Conservation (phyloP, 2,329 filamentous ascomycete species). For the Talaromyces albobiverticillius region DNA sequence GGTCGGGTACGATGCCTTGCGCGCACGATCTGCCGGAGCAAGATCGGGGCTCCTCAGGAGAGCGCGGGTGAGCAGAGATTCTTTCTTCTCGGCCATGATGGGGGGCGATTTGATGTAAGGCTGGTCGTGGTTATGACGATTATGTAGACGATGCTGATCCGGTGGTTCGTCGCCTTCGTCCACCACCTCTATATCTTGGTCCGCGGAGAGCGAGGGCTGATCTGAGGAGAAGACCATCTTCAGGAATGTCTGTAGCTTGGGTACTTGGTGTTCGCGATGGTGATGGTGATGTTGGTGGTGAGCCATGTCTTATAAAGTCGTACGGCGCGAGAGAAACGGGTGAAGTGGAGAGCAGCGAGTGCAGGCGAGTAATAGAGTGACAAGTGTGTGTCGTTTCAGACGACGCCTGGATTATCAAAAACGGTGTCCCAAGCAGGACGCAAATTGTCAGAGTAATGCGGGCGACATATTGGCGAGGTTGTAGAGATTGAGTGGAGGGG, state of each 20-base stretch:
- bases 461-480: conserved; percentile 15
- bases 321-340: background rate
- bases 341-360: background rate
- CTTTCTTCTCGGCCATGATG: conserved; percentile 56
- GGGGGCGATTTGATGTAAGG: conserved; percentile 48
- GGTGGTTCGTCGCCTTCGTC: conserved; percentile 87
- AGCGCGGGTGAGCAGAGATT: conserved; percentile 84
- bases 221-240: conserved; percentile 46
- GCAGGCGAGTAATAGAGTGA: background rate
- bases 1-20: conserved; percentile 59
- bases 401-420: background rate
- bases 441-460: conserved; percentile 17
- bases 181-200: conserved; percentile 61
- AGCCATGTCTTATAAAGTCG: conserved; percentile 9
- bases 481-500: background rate
- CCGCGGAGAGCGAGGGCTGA: conserved; percentile 33
- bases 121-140: conserved; percentile 28
- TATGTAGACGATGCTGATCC: conserved; percentile 47
- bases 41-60: conserved; percentile 66
- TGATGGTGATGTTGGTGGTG: conserved; percentile 17
- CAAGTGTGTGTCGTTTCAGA: background rate
- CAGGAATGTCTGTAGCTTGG: conserved; percentile 39
- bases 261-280: conserved; percentile 14
- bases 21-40: conserved; percentile 38
- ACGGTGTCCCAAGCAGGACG: conserved; percentile 17